These are phyloP conservation scores for Termitomyces sp. DNA, from an alignment of 768 basidiomycete genomes.

Conservation along the genomic window DNA sequence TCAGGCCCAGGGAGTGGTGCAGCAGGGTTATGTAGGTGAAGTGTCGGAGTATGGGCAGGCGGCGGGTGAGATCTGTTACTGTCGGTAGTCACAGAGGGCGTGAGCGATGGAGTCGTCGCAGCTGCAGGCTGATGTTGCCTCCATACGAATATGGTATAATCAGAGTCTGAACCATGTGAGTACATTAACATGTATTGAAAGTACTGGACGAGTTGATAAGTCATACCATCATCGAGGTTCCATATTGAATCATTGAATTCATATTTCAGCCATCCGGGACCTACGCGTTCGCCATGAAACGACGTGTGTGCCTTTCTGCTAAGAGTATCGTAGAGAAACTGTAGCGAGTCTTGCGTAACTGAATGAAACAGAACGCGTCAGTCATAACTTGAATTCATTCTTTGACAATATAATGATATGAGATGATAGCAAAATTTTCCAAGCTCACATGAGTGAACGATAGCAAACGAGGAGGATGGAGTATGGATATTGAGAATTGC, in stretches of 20 bases:
- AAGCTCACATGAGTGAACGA: slow-evolving; percentile 69
- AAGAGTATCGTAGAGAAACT: slow-evolving; percentile 65
- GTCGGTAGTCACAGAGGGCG: slow-evolving; percentile 20
- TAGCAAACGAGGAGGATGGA: slow-evolving; percentile 67
- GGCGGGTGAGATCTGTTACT: slow-evolving; percentile 22
- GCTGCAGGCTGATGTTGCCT: slow-evolving; percentile 47
- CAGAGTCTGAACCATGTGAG: slow-evolving; percentile 49
- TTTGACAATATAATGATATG: background rate
- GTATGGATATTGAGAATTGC: slow-evolving; percentile 73
- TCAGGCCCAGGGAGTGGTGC: slow-evolving; percentile 56
- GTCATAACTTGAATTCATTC: background rate
- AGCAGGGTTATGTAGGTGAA: slow-evolving; percentile 63
- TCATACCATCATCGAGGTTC: slow-evolving; percentile 86
- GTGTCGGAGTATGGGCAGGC: slow-evolving; percentile 38
- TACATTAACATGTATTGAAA: background rate
- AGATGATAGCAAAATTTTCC: background rate
- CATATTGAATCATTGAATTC: slow-evolving; percentile 74
- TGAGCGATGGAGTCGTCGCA: slow-evolving; percentile 18
- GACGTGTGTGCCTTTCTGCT: slow-evolving; percentile 60
- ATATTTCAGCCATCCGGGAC: slow-evolving; percentile 85
- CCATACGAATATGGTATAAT: slow-evolving; percentile 86
- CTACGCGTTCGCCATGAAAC: slow-evolving; percentile 59
- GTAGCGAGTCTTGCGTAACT: slow-evolving; percentile 71
- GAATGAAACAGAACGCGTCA: slow-evolving; percentile 9
- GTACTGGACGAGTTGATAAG: background rate